Evolutionary conservation across 192 early-diverging fungal genomes (phyloP).

Genomic region (Coemansia biformis): DNA sequence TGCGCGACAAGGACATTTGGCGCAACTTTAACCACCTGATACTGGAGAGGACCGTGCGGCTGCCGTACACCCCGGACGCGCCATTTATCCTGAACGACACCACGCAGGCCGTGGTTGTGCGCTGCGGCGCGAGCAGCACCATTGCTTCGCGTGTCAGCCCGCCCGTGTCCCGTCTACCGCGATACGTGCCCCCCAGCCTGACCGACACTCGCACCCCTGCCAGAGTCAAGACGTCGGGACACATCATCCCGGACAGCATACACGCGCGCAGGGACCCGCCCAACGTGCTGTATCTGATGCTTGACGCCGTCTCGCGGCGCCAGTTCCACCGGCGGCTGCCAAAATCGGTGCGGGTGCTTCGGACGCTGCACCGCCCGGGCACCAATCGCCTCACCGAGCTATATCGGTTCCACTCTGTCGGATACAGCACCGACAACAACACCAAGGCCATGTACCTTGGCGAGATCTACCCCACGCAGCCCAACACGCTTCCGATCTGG

Average conservation of each 20-base stretch:
- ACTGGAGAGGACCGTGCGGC: conserved; percentile 18
- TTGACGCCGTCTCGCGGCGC: conserved; percentile 52
- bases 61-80: conserved; percentile 10
- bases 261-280: conserved; percentile 14
- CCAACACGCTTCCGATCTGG: conserved; percentile 52
- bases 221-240: too few relatives aligned
- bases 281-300: conserved; percentile 52
- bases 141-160: conserved; percentile 39
- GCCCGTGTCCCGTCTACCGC: conserved; percentile 3
- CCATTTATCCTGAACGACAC: conserved; percentile 32
- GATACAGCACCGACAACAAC: conserved; percentile 53
- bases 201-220: conserved; percentile 20
- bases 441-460: conserved; percentile 50
- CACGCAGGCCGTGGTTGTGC: conserved; percentile 49
- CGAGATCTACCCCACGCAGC: conserved; percentile 19
- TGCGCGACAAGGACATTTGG: conserved; percentile 49
- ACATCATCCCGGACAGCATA: background rate
- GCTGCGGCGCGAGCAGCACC: conserved; percentile 37
- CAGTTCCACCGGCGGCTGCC: conserved; percentile 55
- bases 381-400: conserved; percentile 44
- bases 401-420: conserved; percentile 52
- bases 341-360: conserved; percentile 35
- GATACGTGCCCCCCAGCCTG: conserved; percentile 14
- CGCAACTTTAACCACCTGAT: conserved; percentile 45
- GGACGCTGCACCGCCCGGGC: conserved; percentile 25